These are phyloP conservation scores for Sporisorium exsertum DNA, from an alignment of 1,284 basidiomycete species.

Conservation along the genomic window DNA sequence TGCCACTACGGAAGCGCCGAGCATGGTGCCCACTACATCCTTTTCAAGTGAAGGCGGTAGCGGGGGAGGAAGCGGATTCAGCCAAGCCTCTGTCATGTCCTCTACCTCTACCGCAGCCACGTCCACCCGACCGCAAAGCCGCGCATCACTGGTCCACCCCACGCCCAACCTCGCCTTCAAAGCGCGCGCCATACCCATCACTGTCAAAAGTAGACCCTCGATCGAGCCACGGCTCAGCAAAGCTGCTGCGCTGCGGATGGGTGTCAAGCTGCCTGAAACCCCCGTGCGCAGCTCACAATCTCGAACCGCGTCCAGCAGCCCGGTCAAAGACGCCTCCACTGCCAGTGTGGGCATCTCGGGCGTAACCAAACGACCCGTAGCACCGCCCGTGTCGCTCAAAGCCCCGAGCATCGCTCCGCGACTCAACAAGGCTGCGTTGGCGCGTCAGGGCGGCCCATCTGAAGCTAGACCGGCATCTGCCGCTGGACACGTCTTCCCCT, in stretches of 20 bases:
- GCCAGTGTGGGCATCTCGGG: conserved; percentile 19
- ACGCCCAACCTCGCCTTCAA: conserved; percentile 8
- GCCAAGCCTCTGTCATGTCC: not conserved
- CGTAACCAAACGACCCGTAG: conserved; percentile 27
- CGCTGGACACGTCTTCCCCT: conserved; percentile 6
- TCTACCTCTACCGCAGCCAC: conserved; percentile 12
- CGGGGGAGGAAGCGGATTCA: conserved; percentile 12
- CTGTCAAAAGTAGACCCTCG: conserved; percentile 72
- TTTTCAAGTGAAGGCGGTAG: conserved; percentile 18
- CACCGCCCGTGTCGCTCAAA: conserved; percentile 33
- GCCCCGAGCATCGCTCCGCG: conserved; percentile 50
- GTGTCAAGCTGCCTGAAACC: conserved; percentile 2
- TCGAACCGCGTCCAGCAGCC: too few relatives aligned
- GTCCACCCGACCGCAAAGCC: conserved; percentile 7
- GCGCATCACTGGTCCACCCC: conserved; percentile 6
- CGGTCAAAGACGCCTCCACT: not conserved
- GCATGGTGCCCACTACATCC: conserved; percentile 3
- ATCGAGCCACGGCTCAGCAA: conserved; percentile 82
- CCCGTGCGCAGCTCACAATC: conserved; percentile 11
- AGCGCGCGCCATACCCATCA: conserved; percentile 21
- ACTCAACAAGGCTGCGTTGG: conserved; percentile 51
- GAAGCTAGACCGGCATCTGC: not conserved
- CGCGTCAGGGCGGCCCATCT: conserved; percentile 23
- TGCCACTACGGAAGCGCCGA: not conserved
- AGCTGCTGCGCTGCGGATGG: conserved; percentile 74